Percentiles rank a stretch among this genome's conserved stretches.
phyloP scores from a whole-genome alignment of 306 rosid species.

The Corylus heterophylla region DNA sequence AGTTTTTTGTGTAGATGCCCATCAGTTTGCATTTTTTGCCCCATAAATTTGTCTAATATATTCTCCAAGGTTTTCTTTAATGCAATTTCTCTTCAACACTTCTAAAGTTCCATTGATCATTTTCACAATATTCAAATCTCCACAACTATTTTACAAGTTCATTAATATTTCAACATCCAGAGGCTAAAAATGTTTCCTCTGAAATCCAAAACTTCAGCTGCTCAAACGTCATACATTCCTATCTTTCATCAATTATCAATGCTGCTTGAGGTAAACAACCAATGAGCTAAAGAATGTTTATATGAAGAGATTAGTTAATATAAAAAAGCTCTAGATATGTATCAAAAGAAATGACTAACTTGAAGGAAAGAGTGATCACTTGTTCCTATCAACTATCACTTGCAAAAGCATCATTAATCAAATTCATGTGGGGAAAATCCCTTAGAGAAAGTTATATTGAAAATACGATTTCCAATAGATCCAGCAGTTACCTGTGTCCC shows the following conservation, averaged over 20 bases:
- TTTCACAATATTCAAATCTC: background rate
- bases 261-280: background rate
- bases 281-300: background rate
- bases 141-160: background rate
- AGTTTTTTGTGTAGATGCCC: background rate
- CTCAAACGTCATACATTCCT: background rate
- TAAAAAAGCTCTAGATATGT: background rate
- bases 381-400: background rate
- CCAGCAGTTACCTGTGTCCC: conserved; percentile 83
- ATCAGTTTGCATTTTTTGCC: background rate
- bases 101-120: background rate
- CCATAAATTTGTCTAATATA: background rate
- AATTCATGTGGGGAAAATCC: too few species aligned
- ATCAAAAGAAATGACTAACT: background rate
- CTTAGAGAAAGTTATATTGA: background rate
- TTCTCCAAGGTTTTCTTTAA: background rate
- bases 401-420: background rate
- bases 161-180: background rate
- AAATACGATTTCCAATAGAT: conserved; percentile 7
- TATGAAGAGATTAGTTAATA: background rate
- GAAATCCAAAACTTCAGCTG: background rate
- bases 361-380: background rate
- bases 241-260: background rate
- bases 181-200: background rate
- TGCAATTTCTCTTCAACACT: background rate